Base-by-base conservation (phyloP, 768 basidiomycete genomes). In the Leccinum boreale region DNA sequence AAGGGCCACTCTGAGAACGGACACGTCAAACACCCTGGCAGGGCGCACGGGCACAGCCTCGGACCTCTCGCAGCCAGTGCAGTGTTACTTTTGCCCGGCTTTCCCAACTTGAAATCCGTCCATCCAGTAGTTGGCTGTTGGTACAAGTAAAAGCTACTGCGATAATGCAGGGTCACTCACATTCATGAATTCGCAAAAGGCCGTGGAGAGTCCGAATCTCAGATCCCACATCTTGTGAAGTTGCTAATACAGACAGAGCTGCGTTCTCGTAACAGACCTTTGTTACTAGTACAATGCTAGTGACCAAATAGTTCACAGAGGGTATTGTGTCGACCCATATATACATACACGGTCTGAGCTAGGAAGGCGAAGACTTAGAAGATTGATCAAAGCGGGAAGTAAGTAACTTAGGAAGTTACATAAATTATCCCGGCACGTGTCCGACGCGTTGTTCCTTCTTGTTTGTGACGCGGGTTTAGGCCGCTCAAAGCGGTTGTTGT, bases 401-500 rank as follows among this genome's bases (percentile, higher is more conserved):
- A 28, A 28, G 28, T 28, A 28, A 28, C 28, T 28, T 28, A 9
- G 28, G 28, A 28, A 39, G 39, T 39, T 39, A 39, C 11, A 52
- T 19, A 15, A 12, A n/a, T 50, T 17, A 3, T 26, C 9, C 2
- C 24, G 36, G 47, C 65, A 66, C 65, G 66, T 67, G 65, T 35
- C 50, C 5, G 45, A 50, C 58, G 52, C 55, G 67, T 61, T 26
- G 7, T 35, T 55, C 31, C 12, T 36, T 59, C 35, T 50, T 53
- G 52, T 62, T 47, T 21, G 35, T 26, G n/a, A 21, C 39, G 28
- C 31, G 36, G 45, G 50, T 8, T 31, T 4, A 5, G 31, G 31
- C 31, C 12, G 31, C 31, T 33, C 31, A 12, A 23, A 15, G 28
- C 9, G 23, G 35, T 23, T 12, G 23, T 10, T 11, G 33, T 28